These are phyloP conservation scores for Aspergillus caelatus DNA, from an alignment of 2,329 filamentous ascomycete genomes.

Conservation along the genomic window DNA sequence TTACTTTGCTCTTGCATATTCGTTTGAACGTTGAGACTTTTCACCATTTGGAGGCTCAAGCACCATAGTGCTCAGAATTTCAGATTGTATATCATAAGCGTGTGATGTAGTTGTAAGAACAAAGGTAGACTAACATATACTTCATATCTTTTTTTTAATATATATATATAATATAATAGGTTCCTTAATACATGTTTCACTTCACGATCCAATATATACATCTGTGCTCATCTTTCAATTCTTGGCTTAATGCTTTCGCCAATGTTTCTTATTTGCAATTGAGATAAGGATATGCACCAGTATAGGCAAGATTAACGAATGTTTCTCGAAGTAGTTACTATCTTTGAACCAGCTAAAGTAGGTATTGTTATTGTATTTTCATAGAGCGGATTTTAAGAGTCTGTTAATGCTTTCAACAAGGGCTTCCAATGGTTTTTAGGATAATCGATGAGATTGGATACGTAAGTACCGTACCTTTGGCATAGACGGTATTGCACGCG, in stretches of 20 bases:
- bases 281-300: background rate
- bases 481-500: background rate
- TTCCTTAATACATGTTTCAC: background rate
- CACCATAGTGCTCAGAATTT: background rate
- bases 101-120: background rate
- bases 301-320: background rate
- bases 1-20: too few relatives aligned
- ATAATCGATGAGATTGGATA: background rate
- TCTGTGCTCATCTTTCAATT: background rate
- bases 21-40: background rate
- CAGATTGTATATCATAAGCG: background rate
- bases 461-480: background rate
- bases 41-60: background rate
- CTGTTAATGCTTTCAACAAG: background rate
- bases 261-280: background rate
- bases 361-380: too few relatives aligned
- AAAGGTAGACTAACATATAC: background rate
- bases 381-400: background rate
- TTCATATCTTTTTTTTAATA: background rate
- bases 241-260: background rate
- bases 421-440: background rate
- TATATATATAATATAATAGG: too few relatives aligned
- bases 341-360: background rate
- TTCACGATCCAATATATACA: background rate
- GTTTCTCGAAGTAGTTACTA: background rate